phyloP scores from a whole-genome alignment of 305 asterid species.

The Fraxinus velutina region DNA sequence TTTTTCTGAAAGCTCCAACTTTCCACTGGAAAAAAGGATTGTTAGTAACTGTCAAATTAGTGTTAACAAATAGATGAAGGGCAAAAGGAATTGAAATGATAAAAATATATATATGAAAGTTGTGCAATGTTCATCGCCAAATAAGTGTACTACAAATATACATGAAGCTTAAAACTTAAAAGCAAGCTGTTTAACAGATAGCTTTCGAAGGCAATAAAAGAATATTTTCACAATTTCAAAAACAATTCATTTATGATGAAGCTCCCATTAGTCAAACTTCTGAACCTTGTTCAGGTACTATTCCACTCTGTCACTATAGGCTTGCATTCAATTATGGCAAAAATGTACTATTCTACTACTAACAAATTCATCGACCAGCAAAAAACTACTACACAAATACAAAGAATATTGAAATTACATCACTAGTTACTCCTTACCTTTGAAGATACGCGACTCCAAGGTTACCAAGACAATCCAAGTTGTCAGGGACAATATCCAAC shows the following conservation, averaged over 20 bases:
- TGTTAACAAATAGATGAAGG: not conserved
- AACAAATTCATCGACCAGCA: not conserved
- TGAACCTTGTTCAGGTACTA: constrained; percentile 12
- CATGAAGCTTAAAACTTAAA: not conserved
- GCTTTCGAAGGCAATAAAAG: not conserved
- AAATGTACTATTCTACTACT: not conserved
- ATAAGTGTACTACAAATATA: not conserved
- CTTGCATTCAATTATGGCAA: not conserved
- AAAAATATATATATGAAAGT: not conserved
- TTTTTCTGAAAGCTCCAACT: constrained; percentile 75
- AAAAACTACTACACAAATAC: not conserved
- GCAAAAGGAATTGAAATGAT: constrained; percentile 8
- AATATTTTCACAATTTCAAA: not conserved
- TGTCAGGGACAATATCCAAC: constrained; percentile 71
- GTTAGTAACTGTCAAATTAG: constrained; percentile 24
- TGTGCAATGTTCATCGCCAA: not conserved
- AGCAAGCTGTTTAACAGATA: not conserved
- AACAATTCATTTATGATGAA: not conserved
- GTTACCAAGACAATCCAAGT: constrained; percentile 91
- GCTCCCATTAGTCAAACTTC: not conserved
- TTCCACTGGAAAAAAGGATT: constrained; percentile 54
- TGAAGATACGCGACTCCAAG: constrained; percentile 87
- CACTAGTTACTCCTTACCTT: constrained; percentile 42
- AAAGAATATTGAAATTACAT: constrained; percentile 9
- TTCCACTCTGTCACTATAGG: not conserved